A percentile compares a stretch with the other conserved stretches of the same genome.
phyloP scores from a whole-genome alignment of 306 rosid species.

The Cicer arietinum region DNA sequence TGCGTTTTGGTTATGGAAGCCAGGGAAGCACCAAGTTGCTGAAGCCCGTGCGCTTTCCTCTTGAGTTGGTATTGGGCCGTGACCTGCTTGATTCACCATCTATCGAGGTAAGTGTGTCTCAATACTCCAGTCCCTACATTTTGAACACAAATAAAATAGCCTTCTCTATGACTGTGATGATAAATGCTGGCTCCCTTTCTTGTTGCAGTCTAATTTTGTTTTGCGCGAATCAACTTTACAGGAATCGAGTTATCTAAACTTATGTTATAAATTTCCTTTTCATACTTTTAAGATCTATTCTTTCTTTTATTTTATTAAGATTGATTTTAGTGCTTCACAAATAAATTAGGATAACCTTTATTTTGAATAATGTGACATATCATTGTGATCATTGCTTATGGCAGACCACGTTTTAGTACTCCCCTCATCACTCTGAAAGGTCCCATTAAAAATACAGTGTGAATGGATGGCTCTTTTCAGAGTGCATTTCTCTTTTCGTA shows the following conservation, averaged over 20 bases:
- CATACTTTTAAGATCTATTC: neutral
- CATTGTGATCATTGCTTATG: neutral
- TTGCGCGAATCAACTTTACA: neutral
- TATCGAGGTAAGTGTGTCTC: constrained; percentile 59
- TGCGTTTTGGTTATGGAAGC: constrained; percentile 92
- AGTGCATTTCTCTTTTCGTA: neutral
- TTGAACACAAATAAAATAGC: constrained; percentile 14
- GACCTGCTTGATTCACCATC: constrained; percentile 74
- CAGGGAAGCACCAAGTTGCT: constrained; percentile 97
- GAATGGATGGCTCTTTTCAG: constrained; percentile 17
- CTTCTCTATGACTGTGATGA: constrained; percentile 12
- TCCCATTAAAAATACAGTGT: neutral
- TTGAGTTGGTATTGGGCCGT: constrained; percentile 75
- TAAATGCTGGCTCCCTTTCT: constrained; percentile 4
- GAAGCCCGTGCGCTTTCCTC: constrained; percentile 86
- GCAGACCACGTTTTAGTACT: neutral
- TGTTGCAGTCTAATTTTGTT: constrained; percentile 15
- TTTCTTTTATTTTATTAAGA: constrained; percentile 11
- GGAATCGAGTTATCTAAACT: neutral
- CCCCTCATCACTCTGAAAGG: neutral
- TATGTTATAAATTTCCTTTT: constrained; percentile 16
- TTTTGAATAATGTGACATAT: neutral
- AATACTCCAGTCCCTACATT: neutral
- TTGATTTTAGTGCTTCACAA: neutral
- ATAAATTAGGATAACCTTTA: neutral